Evolutionary conservation across 2,329 filamentous ascomycete genomes (phyloP).

Genomic region (Colletotrichum tamarilloi): DNA sequence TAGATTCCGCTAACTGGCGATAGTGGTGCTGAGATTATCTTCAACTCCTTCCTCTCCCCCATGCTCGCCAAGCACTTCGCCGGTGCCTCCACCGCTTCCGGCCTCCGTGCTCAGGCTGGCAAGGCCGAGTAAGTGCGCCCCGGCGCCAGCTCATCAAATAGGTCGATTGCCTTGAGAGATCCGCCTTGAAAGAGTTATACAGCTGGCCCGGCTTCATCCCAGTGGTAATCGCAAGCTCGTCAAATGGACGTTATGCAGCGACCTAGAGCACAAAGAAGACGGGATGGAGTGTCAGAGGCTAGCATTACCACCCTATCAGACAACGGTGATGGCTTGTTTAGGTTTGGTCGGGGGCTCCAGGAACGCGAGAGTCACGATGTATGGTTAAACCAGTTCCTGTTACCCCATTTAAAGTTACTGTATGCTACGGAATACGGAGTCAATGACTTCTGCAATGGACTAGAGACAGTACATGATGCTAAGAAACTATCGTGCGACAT

Average conservation of each 20-base stretch:
- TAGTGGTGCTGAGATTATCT: slow-evolving; percentile 95
- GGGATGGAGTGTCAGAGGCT: slow-evolving; percentile 14
- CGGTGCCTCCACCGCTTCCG: slow-evolving; percentile 77
- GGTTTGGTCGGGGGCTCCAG: slow-evolving; percentile 19
- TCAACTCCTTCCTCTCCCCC: slow-evolving; percentile 94
- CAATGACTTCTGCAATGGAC: slow-evolving; percentile 31
- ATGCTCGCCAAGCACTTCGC: slow-evolving; percentile 94
- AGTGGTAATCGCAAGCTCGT: slow-evolving; percentile 28
- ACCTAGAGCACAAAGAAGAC: slow-evolving; percentile 17
- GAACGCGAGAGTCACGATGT: slow-evolving; percentile 17
- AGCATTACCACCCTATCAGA: slow-evolving; percentile 26
- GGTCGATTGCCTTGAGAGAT: slow-evolving; percentile 34
- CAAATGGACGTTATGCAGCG: slow-evolving; percentile 21
- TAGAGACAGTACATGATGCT: slow-evolving; percentile 24
- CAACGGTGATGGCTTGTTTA: slow-evolving; percentile 35
- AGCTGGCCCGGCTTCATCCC: slow-evolving; percentile 28
- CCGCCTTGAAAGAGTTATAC: slow-evolving; percentile 22
- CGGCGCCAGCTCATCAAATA: slow-evolving; percentile 19
- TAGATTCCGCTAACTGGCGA: slow-evolving; percentile 37
- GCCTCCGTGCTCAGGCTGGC: slow-evolving; percentile 89
- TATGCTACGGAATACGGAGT: slow-evolving; percentile 28
- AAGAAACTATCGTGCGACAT: slow-evolving; percentile 18
- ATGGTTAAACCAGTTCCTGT: slow-evolving; percentile 31
- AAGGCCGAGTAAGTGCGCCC: slow-evolving; percentile 70
- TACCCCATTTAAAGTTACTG: slow-evolving; percentile 34